Evolutionary conservation across 2,329 filamentous ascomycete genomes (phyloP).

Genomic region (Claviceps cyperi): DNA sequence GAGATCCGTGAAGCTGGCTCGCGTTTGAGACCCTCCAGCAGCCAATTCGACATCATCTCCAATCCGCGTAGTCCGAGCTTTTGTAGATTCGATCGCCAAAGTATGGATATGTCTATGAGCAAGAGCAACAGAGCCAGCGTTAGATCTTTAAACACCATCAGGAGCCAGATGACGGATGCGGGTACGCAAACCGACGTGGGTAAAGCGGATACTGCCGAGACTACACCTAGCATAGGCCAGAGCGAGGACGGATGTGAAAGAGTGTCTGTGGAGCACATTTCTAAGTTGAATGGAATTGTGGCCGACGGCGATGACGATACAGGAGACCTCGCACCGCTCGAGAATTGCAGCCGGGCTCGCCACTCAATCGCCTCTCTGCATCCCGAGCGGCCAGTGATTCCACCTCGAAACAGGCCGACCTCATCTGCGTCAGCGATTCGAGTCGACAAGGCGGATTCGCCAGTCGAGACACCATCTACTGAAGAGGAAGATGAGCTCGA

Average conservation of each 20-base stretch:
- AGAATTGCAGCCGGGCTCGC: slow-evolving; percentile 25
- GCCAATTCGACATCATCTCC: slow-evolving; percentile 70
- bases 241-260: slow-evolving; percentile 36
- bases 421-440: not conserved
- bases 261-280: slow-evolving; percentile 26
- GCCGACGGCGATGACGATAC: slow-evolving; percentile 44
- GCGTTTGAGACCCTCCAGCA: slow-evolving; percentile 52
- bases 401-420: slow-evolving; percentile 2
- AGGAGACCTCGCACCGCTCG: slow-evolving; percentile 37
- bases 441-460: slow-evolving; percentile 13
- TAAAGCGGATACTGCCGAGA: slow-evolving; percentile 36
- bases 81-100: slow-evolving; percentile 45
- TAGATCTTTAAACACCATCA: slow-evolving; percentile 56
- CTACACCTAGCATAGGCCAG: slow-evolving; percentile 37
- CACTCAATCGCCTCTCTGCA: slow-evolving; percentile 19
- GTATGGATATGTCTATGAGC: slow-evolving; percentile 47
- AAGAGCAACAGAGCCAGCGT: slow-evolving; percentile 59
- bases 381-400: slow-evolving; percentile 5
- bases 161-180: slow-evolving; percentile 56
- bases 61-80: slow-evolving; percentile 61
- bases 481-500: slow-evolving; percentile 8
- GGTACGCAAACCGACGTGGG: slow-evolving; percentile 43
- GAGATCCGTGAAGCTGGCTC: slow-evolving; percentile 83
- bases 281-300: slow-evolving; percentile 3
- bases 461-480: slow-evolving; percentile 13